phyloP scores from a whole-genome alignment of 2,329 filamentous ascomycete species.

The Sordariomycetes sp. region DNA sequence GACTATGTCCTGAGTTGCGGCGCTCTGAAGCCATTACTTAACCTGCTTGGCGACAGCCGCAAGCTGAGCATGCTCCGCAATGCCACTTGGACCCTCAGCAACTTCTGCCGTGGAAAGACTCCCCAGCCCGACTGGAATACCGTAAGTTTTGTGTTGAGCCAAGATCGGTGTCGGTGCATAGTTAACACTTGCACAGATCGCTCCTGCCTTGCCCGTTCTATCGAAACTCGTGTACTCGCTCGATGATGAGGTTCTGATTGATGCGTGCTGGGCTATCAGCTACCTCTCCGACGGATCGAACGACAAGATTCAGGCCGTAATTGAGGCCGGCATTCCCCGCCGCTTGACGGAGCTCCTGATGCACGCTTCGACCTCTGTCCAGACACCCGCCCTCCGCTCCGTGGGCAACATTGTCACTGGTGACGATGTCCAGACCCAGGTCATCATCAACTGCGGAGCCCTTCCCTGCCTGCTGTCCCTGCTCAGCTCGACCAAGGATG shows the following conservation, averaged over 20 bases:
- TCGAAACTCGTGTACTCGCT: conserved; percentile 97
- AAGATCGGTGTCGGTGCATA: background rate
- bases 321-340: conserved; percentile 94
- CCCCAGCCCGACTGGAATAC: conserved; percentile 97
- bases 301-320: conserved; percentile 98
- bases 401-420: conserved; percentile 98
- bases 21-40: conserved; percentile 81
- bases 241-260: conserved; percentile 95
- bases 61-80: conserved; percentile 99
- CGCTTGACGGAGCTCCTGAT: conserved; percentile 94
- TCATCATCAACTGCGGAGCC: conserved; percentile 97
- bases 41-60: conserved; percentile 88
- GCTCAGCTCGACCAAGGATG: conserved; percentile 94
- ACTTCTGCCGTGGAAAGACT: conserved; percentile 99
- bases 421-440: conserved; percentile 96
- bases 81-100: conserved; percentile 97
- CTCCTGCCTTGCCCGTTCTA: conserved; percentile 87
- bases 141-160: conserved; percentile 52
- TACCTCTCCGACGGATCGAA: conserved; percentile 97
- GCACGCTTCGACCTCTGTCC: conserved; percentile 96
- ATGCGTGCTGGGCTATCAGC: conserved; percentile 99
- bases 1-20: conserved; percentile 92
- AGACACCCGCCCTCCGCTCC: conserved; percentile 92
- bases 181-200: conserved; percentile 52
- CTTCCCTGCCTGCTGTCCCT: conserved; percentile 88